Conservation (phyloP, 148 eudicot genomes). For the Fagopyrum esculentum region DNA sequence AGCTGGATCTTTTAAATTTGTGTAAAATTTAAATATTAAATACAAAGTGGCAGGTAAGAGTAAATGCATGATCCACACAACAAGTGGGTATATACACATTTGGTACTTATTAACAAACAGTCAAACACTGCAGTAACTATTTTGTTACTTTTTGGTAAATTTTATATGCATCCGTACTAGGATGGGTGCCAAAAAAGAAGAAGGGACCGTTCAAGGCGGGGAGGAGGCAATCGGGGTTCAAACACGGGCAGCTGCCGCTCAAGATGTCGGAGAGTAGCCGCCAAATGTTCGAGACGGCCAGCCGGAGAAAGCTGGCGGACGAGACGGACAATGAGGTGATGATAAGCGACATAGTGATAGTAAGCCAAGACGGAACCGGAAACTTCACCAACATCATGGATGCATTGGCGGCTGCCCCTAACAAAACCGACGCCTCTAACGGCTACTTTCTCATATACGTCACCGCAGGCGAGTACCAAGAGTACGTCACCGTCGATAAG, state of each 20-base stretch:
- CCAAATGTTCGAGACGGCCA: slow-evolving; percentile 16
- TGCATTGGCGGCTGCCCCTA: slow-evolving; percentile 31
- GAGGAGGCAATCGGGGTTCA: slow-evolving; percentile 20
- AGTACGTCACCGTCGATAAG: slow-evolving; percentile 27
- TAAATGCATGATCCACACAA: too few species aligned
- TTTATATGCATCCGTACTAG: slow-evolving; percentile 8
- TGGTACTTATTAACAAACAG: slow-evolving; percentile 28
- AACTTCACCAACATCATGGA: slow-evolving; percentile 33
- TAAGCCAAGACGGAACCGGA: slow-evolving; percentile 26
- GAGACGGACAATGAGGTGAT: slow-evolving; percentile 18
- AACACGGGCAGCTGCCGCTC: slow-evolving; percentile 28
- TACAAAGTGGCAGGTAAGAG: too few species aligned
- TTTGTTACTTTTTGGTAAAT: slow-evolving; percentile 12
- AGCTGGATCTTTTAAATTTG: too few species aligned
- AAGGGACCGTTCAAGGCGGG: slow-evolving; percentile 11
- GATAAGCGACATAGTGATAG: slow-evolving; percentile 26
- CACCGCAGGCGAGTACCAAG: slow-evolving; percentile 28
- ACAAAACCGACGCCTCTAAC: slow-evolving; percentile 17
- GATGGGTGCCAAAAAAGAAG: slow-evolving; percentile 44
- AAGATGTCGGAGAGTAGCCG: slow-evolving; percentile 31
- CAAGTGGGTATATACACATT: too few species aligned
- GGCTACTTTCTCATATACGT: slow-evolving; percentile 34
- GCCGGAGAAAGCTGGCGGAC: slow-evolving; percentile 14
- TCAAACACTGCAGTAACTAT: slow-evolving; percentile 43
- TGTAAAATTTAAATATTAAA: too few species aligned